These are phyloP conservation scores for Xylariaceae sp. DNA, from an alignment of 2,329 filamentous ascomycete genomes.

Conservation along the genomic window DNA sequence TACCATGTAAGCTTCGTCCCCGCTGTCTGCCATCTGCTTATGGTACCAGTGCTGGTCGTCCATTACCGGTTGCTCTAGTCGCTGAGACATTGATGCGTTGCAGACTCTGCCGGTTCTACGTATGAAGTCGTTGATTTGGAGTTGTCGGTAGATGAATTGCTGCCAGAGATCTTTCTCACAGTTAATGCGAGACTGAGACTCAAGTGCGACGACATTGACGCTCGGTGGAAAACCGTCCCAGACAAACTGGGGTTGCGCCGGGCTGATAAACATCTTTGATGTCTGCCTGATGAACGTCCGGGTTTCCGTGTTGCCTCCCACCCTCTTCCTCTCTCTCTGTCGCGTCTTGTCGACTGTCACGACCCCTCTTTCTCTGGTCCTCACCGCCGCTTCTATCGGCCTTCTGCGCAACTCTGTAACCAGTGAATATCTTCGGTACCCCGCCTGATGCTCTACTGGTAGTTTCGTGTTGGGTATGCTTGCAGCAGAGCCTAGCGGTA, in stretches of 20 bases:
- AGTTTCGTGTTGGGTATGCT: slow-evolving; percentile 34
- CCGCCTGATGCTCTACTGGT: slow-evolving; percentile 25
- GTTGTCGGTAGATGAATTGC: slow-evolving; percentile 1
- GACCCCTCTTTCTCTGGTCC: slow-evolving; percentile 18
- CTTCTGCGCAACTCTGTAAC: slow-evolving; percentile 24
- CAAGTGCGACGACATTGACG: slow-evolving; percentile 15
- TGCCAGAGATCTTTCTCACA: slow-evolving; percentile 14
- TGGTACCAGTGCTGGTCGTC: slow-evolving; percentile 27
- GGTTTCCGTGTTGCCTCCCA: slow-evolving; percentile 21
- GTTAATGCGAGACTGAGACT: slow-evolving; percentile 28
- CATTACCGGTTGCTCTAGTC: slow-evolving; percentile 24
- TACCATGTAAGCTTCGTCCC: slow-evolving; percentile 32
- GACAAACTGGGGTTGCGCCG: slow-evolving; percentile 21
- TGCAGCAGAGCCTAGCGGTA: slow-evolving; percentile 37
- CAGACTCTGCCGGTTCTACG: slow-evolving; percentile 3
- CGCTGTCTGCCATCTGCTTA: slow-evolving; percentile 27
- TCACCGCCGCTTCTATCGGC: slow-evolving; percentile 35
- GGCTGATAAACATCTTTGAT: slow-evolving; percentile 30
- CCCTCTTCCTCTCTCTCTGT: slow-evolving; percentile 6
- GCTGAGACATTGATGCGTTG: slow-evolving; percentile 25
- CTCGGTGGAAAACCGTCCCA: slow-evolving; percentile 25
- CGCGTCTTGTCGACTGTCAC: slow-evolving; percentile 10
- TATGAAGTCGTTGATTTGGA: background rate
- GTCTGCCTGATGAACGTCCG: slow-evolving; percentile 16
- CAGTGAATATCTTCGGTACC: slow-evolving; percentile 29